Percentiles rank a stretch among this genome's conserved stretches.
These are phyloP conservation scores for Plasmodium gaboni DNA, from an alignment of 169 alveolate species.

Conservation along the genomic window DNA sequence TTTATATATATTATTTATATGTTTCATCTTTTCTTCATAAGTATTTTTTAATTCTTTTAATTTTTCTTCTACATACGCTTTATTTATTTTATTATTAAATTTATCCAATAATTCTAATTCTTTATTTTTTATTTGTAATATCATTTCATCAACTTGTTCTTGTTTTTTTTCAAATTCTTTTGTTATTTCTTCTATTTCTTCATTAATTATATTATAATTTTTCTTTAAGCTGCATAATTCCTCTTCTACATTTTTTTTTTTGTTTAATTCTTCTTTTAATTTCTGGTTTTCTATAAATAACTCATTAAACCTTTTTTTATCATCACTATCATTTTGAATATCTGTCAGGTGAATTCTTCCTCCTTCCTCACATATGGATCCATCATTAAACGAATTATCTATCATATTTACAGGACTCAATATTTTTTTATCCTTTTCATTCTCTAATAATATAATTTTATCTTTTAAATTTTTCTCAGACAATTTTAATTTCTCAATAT, in stretches of 20 bases:
- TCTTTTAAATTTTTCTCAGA: constrained; percentile 29
- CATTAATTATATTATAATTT: constrained; percentile 47
- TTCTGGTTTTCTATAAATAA: constrained; percentile 11
- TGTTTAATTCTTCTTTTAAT: constrained; percentile 11
- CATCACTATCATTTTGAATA: background rate
- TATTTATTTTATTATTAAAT: constrained; percentile 28
- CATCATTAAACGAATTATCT: background rate
- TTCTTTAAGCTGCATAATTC: constrained; percentile 16
- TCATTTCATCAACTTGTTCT: constrained; percentile 76
- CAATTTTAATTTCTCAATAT: constrained; percentile 20
- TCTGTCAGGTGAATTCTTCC: background rate
- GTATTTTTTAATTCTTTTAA: constrained; percentile 29
- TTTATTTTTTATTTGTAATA: constrained; percentile 56
- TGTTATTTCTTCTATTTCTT: constrained; percentile 69
- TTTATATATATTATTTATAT: constrained; percentile 34
- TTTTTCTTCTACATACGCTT: constrained; percentile 46
- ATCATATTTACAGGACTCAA: background rate
- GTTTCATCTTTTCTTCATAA: constrained; percentile 28
- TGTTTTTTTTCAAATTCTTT: constrained; percentile 71
- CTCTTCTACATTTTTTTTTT: constrained; percentile 47
- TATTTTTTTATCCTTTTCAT: background rate
- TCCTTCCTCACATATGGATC: background rate
- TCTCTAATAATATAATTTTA: background rate
- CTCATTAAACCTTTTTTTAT: background rate
- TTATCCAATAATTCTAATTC: constrained; percentile 50